Evolutionary conservation across 192 early-diverging fungal species (phyloP).

Genomic region (Dimargaris cristalligena): DNA sequence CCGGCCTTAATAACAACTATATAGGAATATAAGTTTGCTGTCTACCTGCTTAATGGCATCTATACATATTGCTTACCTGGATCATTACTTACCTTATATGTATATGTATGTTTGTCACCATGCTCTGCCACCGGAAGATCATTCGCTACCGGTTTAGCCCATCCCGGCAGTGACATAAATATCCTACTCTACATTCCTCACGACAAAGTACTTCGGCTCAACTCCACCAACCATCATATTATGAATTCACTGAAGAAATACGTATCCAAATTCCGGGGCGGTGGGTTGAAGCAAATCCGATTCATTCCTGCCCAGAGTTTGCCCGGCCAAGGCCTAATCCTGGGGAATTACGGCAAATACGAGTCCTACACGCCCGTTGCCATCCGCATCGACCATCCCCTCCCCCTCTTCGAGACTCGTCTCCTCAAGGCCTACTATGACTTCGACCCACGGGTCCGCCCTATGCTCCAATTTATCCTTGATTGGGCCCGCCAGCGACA

Average conservation of each 20-base stretch:
- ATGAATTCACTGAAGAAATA: no score
- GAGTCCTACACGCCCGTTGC: not conserved
- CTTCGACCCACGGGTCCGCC: slow-evolving; percentile 5
- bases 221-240: no score
- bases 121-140: no score
- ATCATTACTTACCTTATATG: no score
- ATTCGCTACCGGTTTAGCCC: not conserved
- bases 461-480: not conserved
- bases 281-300: not conserved
- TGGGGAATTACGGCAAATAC: not conserved
- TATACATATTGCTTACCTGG: no score
- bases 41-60: no score
- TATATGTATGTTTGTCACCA: no score
- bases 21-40: no score
- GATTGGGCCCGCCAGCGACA: not conserved
- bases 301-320: not conserved
- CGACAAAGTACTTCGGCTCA: no score
- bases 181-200: not conserved
- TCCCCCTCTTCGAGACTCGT: not conserved
- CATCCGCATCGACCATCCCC: not conserved
- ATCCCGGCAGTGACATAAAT: not conserved
- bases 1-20: no score
- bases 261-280: not conserved
- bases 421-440: slow-evolving; percentile 3
- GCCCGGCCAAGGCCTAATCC: no score